Base-by-base conservation (phyloP, 305 asterid species). In the Plantago coronopus region DNA sequence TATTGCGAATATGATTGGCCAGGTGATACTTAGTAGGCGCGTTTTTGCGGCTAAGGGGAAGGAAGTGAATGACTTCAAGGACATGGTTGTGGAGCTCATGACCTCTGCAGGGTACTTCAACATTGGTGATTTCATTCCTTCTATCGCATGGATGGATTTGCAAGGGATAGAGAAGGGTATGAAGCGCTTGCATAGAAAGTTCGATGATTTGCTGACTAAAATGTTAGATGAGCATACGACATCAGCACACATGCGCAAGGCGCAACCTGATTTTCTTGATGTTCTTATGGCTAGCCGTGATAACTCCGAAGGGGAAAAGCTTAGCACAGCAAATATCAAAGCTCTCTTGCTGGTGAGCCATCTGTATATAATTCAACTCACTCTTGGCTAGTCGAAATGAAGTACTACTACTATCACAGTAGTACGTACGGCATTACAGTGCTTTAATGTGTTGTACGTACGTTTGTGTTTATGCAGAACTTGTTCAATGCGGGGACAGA, bases 71-170 rank as follows among this genome's bases (percentile, higher is more conserved):
- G 81, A 82, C 66, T 82, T 82, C 65, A 79, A 74, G 64, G 78
- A 82, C 1, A 76, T 82, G 85, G 83, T 82, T 57, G 85, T 79
- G 74, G 83, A 79, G 68, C 63, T 82, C 7, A 74, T 79, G 85
- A 79, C 79, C 0, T 23, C 64, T 0, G 88, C 85, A 0, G 85
- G 88, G 0, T 74, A 69, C 29, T 79, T 82, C 55, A 82, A 79
- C 17, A 60, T 82, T 5, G 85, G 88, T 0, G 85, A 82, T 64
- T 79, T 68, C 65, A 72, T 82, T 16, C 85, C 85, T 10, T 62
- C 66, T 12, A 17, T 79, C 13, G 83, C 78, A 21, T 82, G 85
- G 83, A 67, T 82, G 81, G 88, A 82, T 67, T 65, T 74, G 48
- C 85, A 81, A 23, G 79, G 85, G 49, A 74, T 82, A 6, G 78